A percentile compares a stretch with the other conserved stretches of the same genome.
These are phyloP conservation scores for Volutella citrinella DNA, from an alignment of 2,329 filamentous ascomycete species.

Conservation along the genomic window DNA sequence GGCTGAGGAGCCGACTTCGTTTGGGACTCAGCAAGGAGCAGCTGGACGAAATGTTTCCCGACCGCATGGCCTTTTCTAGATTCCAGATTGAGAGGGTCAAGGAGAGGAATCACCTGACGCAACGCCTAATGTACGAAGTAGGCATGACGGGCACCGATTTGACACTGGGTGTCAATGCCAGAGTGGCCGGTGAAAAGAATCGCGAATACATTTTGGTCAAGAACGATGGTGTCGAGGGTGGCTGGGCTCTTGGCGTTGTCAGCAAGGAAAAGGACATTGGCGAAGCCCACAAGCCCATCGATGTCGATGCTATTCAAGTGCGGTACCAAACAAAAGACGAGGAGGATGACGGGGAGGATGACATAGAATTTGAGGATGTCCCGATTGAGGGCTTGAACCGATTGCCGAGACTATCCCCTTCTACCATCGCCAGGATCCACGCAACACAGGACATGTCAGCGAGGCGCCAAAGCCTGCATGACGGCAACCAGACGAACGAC, in stretches of 20 bases:
- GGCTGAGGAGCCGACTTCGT: constrained; percentile 79
- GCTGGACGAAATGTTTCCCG: constrained; percentile 92
- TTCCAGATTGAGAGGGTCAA: constrained; percentile 95
- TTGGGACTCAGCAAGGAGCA: constrained; percentile 98
- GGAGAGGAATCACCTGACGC: constrained; percentile 91
- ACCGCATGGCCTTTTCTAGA: constrained; percentile 93
- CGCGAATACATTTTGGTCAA: constrained; percentile 95
- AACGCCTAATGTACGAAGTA: constrained; percentile 89
- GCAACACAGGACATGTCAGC: constrained; percentile 23
- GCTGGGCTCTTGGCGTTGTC: constrained; percentile 93
- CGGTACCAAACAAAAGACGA: constrained; percentile 56
- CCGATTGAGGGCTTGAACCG: constrained; percentile 88
- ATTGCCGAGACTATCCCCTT: constrained; percentile 58
- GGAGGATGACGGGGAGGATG: constrained; percentile 69
- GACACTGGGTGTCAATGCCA: constrained; percentile 61
- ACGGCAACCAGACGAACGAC: constrained; percentile 16
- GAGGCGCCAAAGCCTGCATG: constrained; percentile 27
- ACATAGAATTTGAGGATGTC: constrained; percentile 86
- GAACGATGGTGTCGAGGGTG: constrained; percentile 91
- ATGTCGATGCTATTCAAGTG: constrained; percentile 70
- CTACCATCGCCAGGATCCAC: constrained; percentile 19
- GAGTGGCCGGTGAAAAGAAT: constrained; percentile 81
- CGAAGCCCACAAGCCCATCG: constrained; percentile 82
- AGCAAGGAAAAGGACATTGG: constrained; percentile 79
- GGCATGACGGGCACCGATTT: constrained; percentile 79